Base-by-base conservation (phyloP, 108 stramenopile species). In the Seminavis robusta region DNA sequence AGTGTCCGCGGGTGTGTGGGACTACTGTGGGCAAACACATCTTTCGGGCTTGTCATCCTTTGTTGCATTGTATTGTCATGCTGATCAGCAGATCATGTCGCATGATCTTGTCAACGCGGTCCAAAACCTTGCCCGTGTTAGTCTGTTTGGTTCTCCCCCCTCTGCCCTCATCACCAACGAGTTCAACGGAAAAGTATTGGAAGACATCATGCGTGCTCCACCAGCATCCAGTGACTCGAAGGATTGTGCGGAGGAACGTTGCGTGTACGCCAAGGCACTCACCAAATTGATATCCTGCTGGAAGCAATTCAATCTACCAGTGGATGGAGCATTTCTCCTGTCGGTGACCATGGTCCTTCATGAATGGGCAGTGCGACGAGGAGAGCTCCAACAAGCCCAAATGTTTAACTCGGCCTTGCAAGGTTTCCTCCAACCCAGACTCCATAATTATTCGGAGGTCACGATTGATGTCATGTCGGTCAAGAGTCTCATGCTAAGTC, bases 1-100 rank as follows among this genome's bases (percentile, higher is more conserved):
- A 23, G 67, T 83, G 3, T 66, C 68, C 26, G 81, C 90, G 0
- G 80, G 79, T 30, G 48, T 88, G 16, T 88, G 86, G 86, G 80
- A 88, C 54, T 60, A 73, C 23, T 72, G 74, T 13, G 83, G 83
- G 1, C 59, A 70, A 48, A 38, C 70, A 1, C 63, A 56, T 11
- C 47, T 77, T 57, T 68, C 80, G 19, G 61, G 67, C 2, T 41
- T 83, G 23, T 63, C 84, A 11, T 79, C 83, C 7, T 39, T 48
- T 24, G 42, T 53, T 4, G 73, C 71, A 1, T 33, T 82, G 52
- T 36, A 67, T 43, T 62, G 36, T 56, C 47, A 56, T 21, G 20
- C 15, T 4, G 19, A 50, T 1, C 33, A 27, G 43, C 51, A 29
- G 16, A 38, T 65, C 6, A 24, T 31, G 1, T 23, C 32, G 8